Conservation (phyloP, 441 rosid genomes). For the Arabidopsis hybrid region DNA sequence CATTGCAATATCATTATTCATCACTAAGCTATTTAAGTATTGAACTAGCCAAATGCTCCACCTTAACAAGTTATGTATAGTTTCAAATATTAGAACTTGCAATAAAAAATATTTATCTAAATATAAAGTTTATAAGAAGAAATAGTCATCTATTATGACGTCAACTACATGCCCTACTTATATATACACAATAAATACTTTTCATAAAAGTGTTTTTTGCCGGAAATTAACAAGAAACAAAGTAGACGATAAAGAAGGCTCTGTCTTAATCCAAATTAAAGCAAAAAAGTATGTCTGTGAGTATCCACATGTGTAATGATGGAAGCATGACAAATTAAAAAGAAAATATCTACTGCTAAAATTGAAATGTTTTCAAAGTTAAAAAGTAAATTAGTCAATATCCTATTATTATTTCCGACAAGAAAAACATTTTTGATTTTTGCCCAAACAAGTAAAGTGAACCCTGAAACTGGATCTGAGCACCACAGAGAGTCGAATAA, state of each 20-base stretch:
- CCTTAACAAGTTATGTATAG: too few species aligned
- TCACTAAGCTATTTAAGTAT: background rate
- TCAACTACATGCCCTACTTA: background rate
- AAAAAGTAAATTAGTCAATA: conserved; percentile 27
- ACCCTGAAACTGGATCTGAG: conserved; percentile 36
- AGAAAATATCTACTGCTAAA: background rate
- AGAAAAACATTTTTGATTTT: background rate
- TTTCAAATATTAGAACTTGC: too few species aligned
- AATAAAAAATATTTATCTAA: too few species aligned
- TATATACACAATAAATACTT: background rate
- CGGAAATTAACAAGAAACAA: conserved; percentile 41
- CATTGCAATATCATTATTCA: background rate
- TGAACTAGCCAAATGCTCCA: too few species aligned
- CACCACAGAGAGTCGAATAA: conserved; percentile 3
- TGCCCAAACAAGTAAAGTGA: background rate
- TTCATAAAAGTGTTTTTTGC: conserved; percentile 1
- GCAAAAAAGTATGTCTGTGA: conserved; percentile 35
- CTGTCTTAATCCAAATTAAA: conserved; percentile 43
- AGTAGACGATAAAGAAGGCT: conserved; percentile 31
- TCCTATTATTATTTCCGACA: conserved; percentile 13
- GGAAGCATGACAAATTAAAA: conserved; percentile 37
- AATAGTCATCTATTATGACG: too few species aligned
- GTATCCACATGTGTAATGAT: conserved; percentile 44
- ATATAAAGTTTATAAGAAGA: background rate
- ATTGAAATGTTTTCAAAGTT: conserved; percentile 8